A percentile compares a stretch with the other conserved stretches of the same genome.
Evolutionary conservation across 352 stramenopile species (phyloP).

Genomic region (Thraustochytrium striatum): DNA sequence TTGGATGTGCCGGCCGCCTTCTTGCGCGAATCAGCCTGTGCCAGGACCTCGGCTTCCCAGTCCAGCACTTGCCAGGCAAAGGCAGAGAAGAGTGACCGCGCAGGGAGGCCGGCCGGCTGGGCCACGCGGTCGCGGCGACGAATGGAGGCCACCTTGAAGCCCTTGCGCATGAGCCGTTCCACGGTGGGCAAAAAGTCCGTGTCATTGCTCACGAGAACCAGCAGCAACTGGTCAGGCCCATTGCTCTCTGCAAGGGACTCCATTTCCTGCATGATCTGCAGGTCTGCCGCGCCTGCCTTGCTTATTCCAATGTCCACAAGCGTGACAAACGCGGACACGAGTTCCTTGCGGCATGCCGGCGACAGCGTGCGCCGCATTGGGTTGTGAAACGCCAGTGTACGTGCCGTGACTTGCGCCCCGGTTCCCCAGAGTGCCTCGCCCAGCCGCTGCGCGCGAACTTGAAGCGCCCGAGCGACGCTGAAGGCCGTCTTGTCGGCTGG

Average conservation of each 20-base stretch:
- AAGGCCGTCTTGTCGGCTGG: neutral
- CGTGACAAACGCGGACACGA: constrained; percentile 43
- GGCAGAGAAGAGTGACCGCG: neutral
- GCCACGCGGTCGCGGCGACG: neutral
- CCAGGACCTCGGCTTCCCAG: neutral
- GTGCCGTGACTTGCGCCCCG: neutral
- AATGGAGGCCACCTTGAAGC: constrained; percentile 5
- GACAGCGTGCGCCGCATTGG: constrained; percentile 1
- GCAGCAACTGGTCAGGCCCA: constrained; percentile 9
- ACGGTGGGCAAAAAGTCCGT: constrained; percentile 32
- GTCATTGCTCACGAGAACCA: constrained; percentile 26
- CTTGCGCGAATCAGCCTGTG: neutral
- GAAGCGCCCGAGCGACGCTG: neutral
- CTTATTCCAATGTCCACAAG: constrained; percentile 30
- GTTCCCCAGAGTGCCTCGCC: neutral
- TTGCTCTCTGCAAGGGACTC: neutral
- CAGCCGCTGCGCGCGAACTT: neutral
- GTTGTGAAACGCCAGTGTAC: constrained; percentile 26
- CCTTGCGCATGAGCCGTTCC: neutral
- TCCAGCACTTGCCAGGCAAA: constrained; percentile 28
- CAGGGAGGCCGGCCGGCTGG: neutral
- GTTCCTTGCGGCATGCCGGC: neutral
- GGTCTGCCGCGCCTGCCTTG: constrained; percentile 33
- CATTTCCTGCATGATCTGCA: constrained; percentile 43
- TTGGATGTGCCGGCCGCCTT: too few species aligned